Conservation (phyloP, 139 green algal species). For the Coelastrella sp. region DNA sequence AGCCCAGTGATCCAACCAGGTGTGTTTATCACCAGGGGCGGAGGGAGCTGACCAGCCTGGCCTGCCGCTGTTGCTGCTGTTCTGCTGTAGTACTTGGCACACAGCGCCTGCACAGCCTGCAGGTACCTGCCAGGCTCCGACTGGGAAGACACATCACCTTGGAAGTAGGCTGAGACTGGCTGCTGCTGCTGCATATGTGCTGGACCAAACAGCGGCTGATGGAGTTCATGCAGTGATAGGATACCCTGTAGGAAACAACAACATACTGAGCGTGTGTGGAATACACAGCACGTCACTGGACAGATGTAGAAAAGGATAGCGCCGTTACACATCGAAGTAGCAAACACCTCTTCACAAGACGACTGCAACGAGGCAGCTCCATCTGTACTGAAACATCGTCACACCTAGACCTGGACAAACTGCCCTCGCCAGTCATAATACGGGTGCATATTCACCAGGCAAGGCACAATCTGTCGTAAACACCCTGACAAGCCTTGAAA, state of each 20-base stretch:
- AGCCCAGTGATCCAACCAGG: slow-evolving; percentile 89
- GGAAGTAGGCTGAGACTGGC: slow-evolving; percentile 48
- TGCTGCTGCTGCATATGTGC: slow-evolving; percentile 69
- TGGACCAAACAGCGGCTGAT: slow-evolving; percentile 69
- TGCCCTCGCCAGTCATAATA: no score
- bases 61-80: slow-evolving; percentile 42
- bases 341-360: no score
- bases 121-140: slow-evolving; percentile 76
- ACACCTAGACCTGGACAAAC: no score
- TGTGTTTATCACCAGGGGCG: slow-evolving; percentile 87
- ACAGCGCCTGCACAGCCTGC: slow-evolving; percentile 62
- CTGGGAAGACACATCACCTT: slow-evolving; percentile 80
- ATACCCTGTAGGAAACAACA: slow-evolving; percentile 57
- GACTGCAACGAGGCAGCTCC: no score
- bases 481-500: no score
- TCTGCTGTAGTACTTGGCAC: slow-evolving; percentile 52
- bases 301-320: no score
- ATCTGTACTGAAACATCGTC: no score
- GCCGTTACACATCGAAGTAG: no score
- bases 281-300: not conserved
- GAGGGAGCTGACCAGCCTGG: slow-evolving; percentile 4
- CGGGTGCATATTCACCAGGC: no score
- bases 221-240: slow-evolving; percentile 77
- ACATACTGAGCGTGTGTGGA: not conserved
- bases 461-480: no score